Conservation (phyloP, 1,139 yeast species). For the Blastobotrys proliferans region DNA sequence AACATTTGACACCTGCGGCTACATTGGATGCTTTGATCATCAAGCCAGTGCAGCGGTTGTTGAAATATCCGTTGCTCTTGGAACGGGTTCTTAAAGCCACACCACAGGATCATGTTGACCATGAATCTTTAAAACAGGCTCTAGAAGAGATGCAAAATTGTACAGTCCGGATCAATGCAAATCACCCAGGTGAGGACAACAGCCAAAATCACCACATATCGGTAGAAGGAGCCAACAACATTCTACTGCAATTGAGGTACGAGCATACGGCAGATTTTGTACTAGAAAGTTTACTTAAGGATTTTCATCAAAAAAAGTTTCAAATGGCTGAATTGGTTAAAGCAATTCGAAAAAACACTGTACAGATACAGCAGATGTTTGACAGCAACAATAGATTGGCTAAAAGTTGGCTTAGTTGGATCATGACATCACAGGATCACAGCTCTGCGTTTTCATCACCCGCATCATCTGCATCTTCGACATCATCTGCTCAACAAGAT, state of each 20-base stretch:
- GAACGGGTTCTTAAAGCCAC: slow-evolving; percentile 30
- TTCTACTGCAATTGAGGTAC: slow-evolving; percentile 17
- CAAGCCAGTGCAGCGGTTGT: slow-evolving; percentile 42
- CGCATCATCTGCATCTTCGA: not conserved
- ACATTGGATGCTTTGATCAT: slow-evolving; percentile 40
- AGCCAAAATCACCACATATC: not conserved
- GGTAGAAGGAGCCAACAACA: slow-evolving; percentile 18
- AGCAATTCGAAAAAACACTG: slow-evolving; percentile 21
- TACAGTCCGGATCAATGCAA: slow-evolving; percentile 31
- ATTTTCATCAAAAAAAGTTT: slow-evolving; percentile 21
- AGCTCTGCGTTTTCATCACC: not conserved
- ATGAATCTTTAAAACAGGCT: slow-evolving; percentile 29
- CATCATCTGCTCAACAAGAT: slow-evolving; percentile 6
- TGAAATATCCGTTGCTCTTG: slow-evolving; percentile 40
- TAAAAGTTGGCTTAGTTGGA: slow-evolving; percentile 27
- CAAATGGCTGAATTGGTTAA: slow-evolving; percentile 23
- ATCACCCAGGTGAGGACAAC: not conserved
- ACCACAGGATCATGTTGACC: slow-evolving; percentile 32
- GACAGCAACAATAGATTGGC: slow-evolving; percentile 25
- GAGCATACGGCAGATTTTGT: slow-evolving; percentile 24
- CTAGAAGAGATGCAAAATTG: slow-evolving; percentile 24
- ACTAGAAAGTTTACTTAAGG: slow-evolving; percentile 21
- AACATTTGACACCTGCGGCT: slow-evolving; percentile 37
- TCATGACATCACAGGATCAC: slow-evolving; percentile 17
- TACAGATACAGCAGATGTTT: slow-evolving; percentile 25